Evolutionary conservation across 257 asterid genomes (phyloP), one percentile per base, ranked within the genome.

Genomic region (Capsicum chinense): DNA sequence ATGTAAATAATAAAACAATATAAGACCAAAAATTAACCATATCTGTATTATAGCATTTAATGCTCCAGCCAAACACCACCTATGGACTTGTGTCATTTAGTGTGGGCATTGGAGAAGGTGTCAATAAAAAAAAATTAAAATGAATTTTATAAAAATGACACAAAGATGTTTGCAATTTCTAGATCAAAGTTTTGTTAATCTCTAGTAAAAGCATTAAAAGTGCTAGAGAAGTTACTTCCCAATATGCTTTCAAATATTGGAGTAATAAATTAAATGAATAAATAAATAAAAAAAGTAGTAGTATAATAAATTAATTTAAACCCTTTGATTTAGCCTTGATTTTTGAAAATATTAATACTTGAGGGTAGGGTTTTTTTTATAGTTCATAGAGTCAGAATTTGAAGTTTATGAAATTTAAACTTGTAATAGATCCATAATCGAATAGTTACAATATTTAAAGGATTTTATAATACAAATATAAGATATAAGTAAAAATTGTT

Each of bases 271-370:
- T 66, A 47, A 76, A 76, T 76, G 48, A 52, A 76, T 44, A 82
- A 50, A 66, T 64, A 83, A 88, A 50, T 54, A 67, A 83, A 60
- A 86, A 88, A 56, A 85, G 35, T 21, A 67, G 59, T 44, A 67
- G 59, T 44, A 44, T 5, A 26, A 78, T 5, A 15, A 83, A 48
- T 79, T 54, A 62, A 62, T 44, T 54, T 52, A 78, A 68, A 60
- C 15, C 89, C 93, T 76, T 89, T 68, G 97, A 93, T 93, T 90
- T 91, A 88, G 91, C 98, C 94, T 94, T 95, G 97, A 94, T 90
- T 91, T 93, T 82, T 92, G 78, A 85, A 88, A 87, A 84, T 82
- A 54, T 81, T 8, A 68, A 68, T 7, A 9, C 52, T 68, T 39
- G 26, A 39, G n/a, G 54, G 47, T 39, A 15, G 15, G 78, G 0